phyloP scores from a whole-genome alignment of 495 filamentous ascomycete genomes.

The Penicillium herquei region DNA sequence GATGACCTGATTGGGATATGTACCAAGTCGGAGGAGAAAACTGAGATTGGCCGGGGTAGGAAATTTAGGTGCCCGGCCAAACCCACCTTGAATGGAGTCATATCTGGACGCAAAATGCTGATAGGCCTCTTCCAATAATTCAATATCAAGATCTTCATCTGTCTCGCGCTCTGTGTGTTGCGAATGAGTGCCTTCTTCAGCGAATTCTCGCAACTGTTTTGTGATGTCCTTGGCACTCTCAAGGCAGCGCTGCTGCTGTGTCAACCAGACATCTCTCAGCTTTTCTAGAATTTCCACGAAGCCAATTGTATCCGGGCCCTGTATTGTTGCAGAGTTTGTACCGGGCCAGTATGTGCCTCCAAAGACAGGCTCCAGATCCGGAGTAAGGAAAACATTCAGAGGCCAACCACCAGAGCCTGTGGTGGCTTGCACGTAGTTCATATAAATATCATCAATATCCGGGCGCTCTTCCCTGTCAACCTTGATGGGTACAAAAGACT shows the following conservation, averaged over 20 bases:
- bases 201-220: conserved; percentile 76
- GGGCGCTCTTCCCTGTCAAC: conserved; percentile 94
- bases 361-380: conserved; percentile 88
- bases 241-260: conserved; percentile 76
- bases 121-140: conserved; percentile 88
- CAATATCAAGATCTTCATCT: conserved; percentile 76
- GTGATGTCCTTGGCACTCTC: conserved; percentile 81
- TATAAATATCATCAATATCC: conserved; percentile 94
- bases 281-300: conserved; percentile 84
- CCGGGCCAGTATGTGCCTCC: conserved; percentile 97
- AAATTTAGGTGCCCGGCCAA: conserved; percentile 77
- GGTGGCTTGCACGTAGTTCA: conserved; percentile 96
- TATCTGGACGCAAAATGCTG: conserved; percentile 75
- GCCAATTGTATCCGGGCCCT: conserved; percentile 56
- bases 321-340: conserved; percentile 53
- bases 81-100: conserved; percentile 77
- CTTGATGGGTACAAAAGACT: conserved; percentile 87
- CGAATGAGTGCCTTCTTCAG: conserved; percentile 77
- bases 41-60: conserved; percentile 82
- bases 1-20: conserved; percentile 67
- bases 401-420: conserved; percentile 95
- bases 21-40: conserved; percentile 75
- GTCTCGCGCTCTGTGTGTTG: conserved; percentile 49
- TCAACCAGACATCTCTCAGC: conserved; percentile 76
- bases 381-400: conserved; percentile 93